Base-by-base conservation (phyloP, 2,329 filamentous ascomycete species). In the Botrytis elliptica region DNA sequence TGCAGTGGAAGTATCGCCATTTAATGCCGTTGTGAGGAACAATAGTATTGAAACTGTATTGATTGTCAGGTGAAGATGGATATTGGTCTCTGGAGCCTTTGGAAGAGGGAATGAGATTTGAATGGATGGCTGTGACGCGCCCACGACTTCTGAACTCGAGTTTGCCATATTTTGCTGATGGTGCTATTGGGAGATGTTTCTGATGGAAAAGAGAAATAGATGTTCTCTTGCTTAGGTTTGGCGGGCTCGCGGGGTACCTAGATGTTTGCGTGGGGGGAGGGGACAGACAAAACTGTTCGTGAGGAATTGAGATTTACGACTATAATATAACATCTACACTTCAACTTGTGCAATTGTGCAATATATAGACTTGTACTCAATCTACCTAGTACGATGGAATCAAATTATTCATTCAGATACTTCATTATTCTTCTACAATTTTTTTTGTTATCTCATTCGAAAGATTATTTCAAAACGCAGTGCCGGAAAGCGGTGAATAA, bases 31-130 rank as follows among this genome's bases (percentile, higher is more conserved):
- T 1, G 89, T 89, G 64, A 92, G 83, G 79, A 89, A 89, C n/a
- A 92, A 81, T 71, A 89, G 81, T 72, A 91, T 82, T 44, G 86
- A 87, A 78, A 88, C 90, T 57, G 86, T 83, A 74, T 87, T 87
- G 72, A 88, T 85, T 25, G 87, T 89, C 67, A 92, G 81, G 62
- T 88, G 88, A 52, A 91, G 80, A 80, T 90, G 88, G 75, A 92
- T 86, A 76, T 86, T 87, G 12, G 89, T 88, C 78, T 91, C 88
- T 29, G 88, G 82, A 1, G 89, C 86, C 75, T 84, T 85, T 18
- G 90, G 89, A 36, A 92, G 84, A 9, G 88, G 87, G 38, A 91
- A 84, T 1, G 89, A 89, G 18, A 91, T 81, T 78, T 91, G 76
- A 12, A 81, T 76, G 16, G 80, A 78, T 36, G 64, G 57, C 12